Evolutionary conservation across 139 green algal genomes (phyloP), one percentile per base, ranked within the genome.

Genomic region (Astrephomene gubernaculifera): DNA sequence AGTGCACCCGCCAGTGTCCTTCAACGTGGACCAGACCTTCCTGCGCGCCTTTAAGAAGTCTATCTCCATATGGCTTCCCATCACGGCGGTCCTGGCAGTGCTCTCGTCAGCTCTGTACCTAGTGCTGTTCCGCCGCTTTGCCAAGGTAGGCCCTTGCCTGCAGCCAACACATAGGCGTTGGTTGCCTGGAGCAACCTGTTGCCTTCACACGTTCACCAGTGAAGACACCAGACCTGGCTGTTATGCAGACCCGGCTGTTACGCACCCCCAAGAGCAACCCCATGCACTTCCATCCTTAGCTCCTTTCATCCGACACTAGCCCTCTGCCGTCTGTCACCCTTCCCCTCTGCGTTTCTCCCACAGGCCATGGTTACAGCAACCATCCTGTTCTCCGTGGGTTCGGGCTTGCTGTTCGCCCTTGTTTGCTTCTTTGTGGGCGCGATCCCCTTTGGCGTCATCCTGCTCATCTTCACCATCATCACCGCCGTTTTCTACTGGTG

Each of bases 401-500:
- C 29, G 44, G n/a, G 31, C 44, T 0, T 76, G 27, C 22, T 27
- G 5, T 60, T 76, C 17, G 33, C 39, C 44, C 68, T 87, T 25
- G 41, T 70, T 36, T 68, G 35, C 57, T 57, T 87, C 24, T 25
- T 68, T 4, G 8, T 19, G 7, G 82, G 82, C 25, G 71, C 57
- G 25, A 14, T 68, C 8, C 31, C 45, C 35, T 36, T 76, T 4
- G 82, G 82, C n/a, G 64, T 87, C 57, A 78, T 87, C 35, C 60
- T 87, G 33, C 27, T 87, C 12, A 44, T 87, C 22, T 12, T 60
- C 1, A 24, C 72, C 9, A 44, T 38, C 8, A 38, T 87, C 17
- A 22, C 60, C n/a, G 61, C 71, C 4, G 4, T 82, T 9, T 68
- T 83, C 19, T 87, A 87, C 33, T 83, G 35, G 43, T 87, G 45